A percentile compares a stretch with the other conserved stretches of the same genome.
These are phyloP conservation scores for Taphrina pruni DNA, from an alignment of 1,139 yeast species.

Conservation along the genomic window DNA sequence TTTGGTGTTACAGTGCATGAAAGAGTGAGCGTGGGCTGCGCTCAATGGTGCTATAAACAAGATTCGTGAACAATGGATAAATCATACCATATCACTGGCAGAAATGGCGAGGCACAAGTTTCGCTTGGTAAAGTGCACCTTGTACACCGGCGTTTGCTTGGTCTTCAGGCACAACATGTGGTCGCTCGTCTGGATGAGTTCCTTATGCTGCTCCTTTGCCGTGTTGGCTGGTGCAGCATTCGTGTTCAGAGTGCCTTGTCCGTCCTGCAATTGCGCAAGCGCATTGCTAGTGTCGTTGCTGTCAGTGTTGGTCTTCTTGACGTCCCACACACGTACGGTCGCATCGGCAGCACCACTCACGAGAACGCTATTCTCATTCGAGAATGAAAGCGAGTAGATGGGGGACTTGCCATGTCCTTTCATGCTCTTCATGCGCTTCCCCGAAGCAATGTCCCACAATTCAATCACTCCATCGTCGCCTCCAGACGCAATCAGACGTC, in stretches of 20 bases:
- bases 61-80: not conserved
- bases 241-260: slow-evolving; percentile 40
- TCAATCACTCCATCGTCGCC: slow-evolving; percentile 82
- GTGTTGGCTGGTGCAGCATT: slow-evolving; percentile 46
- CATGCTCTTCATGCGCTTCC: slow-evolving; percentile 68
- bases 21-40: not conserved
- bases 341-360: slow-evolving; percentile 94
- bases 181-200: slow-evolving; percentile 61
- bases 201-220: slow-evolving; percentile 47
- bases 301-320: slow-evolving; percentile 80
- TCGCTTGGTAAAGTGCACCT: slow-evolving; percentile 87
- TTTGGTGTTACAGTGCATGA: not conserved
- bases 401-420: slow-evolving; percentile 89
- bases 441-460: slow-evolving; percentile 94
- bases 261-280: slow-evolving; percentile 68
- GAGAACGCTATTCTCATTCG: slow-evolving; percentile 84
- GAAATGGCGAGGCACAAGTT: slow-evolving; percentile 58
- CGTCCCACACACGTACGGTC: slow-evolving; percentile 95
- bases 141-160: slow-evolving; percentile 90
- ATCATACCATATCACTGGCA: slow-evolving; percentile 8
- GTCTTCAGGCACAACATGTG: slow-evolving; percentile 94
- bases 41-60: not conserved
- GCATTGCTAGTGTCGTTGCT: slow-evolving; percentile 62
- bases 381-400: slow-evolving; percentile 82
- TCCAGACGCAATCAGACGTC: slow-evolving; percentile 94